Conservation (phyloP, 306 rosid species). For the Begonia peltatifolia region DNA sequence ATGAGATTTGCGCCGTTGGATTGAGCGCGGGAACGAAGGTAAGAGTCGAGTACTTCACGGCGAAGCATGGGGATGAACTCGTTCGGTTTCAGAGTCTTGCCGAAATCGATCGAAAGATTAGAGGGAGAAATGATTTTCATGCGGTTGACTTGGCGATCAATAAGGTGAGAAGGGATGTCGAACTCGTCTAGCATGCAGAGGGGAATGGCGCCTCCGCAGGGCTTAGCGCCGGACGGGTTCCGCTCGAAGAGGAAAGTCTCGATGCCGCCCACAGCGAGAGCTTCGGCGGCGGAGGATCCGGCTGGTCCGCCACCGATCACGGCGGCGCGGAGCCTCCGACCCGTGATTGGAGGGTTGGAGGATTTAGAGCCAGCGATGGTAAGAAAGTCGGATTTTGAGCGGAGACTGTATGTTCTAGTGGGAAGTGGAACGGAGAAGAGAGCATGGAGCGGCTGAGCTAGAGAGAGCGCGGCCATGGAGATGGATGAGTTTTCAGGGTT, state of each 20-base stretch:
- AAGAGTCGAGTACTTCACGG: constrained; percentile 81
- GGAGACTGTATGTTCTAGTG: neutral
- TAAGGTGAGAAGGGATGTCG: constrained; percentile 54
- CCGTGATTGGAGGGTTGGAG: constrained; percentile 25
- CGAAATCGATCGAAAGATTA: constrained; percentile 77
- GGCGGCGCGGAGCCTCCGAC: constrained; percentile 76
- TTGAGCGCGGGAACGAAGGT: constrained; percentile 66
- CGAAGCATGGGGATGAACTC: constrained; percentile 93
- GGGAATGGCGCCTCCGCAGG: constrained; percentile 97
- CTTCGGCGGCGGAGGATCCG: constrained; percentile 86
- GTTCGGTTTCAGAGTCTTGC: constrained; percentile 48
- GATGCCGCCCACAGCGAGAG: constrained; percentile 60
- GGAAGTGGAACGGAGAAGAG: constrained; percentile 12
- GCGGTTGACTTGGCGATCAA: constrained; percentile 65
- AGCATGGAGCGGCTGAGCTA: constrained; percentile 10
- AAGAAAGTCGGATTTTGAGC: constrained; percentile 6
- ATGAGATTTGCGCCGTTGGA: constrained; percentile 46
- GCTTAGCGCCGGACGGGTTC: constrained; percentile 50
- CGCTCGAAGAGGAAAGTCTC: constrained; percentile 79
- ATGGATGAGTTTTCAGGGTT: too few relatives aligned
- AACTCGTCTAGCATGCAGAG: constrained; percentile 88
- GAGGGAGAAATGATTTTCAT: constrained; percentile 84
- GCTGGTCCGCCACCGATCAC: constrained; percentile 90
- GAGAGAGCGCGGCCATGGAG: constrained; percentile 26
- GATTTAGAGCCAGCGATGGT: constrained; percentile 29